phyloP scores from a whole-genome alignment of 345 rosid species.

The Brassica cretica region DNA sequence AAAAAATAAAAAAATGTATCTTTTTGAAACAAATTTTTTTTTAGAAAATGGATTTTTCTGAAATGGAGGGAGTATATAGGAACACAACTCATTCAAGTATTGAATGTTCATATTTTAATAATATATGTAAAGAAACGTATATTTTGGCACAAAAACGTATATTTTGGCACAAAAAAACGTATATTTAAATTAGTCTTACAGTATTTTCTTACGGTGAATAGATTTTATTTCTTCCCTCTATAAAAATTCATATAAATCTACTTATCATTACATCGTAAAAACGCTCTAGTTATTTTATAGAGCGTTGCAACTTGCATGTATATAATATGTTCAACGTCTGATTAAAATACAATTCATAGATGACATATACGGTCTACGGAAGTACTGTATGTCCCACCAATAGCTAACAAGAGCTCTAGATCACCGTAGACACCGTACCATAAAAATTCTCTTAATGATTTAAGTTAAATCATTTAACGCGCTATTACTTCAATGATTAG shows the following conservation, averaged over 20 bases:
- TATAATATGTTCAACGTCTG: conserved; percentile 3
- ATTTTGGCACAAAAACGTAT: too few species aligned
- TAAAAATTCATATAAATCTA: background rate
- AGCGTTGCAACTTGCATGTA: conserved; percentile 13
- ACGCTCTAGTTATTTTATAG: background rate
- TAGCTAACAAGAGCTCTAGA: conserved; percentile 18
- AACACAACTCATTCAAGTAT: background rate
- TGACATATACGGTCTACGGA: conserved; percentile 2
- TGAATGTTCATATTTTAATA: background rate
- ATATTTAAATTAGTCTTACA: too few species aligned
- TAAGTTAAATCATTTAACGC: conserved; percentile 8
- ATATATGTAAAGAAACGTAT: too few species aligned
- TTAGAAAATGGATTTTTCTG: too few species aligned
- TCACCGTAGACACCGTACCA: conserved; percentile 38
- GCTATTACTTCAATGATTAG: conserved; percentile 38
- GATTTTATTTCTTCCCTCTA: background rate
- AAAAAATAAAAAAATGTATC: too few species aligned
- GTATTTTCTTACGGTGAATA: background rate
- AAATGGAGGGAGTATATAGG: background rate
- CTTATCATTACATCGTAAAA: background rate
- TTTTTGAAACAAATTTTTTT: too few species aligned
- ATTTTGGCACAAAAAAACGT: too few species aligned
- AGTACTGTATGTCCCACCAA: conserved; percentile 31
- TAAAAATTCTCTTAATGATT: conserved; percentile 16
- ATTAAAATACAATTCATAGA: conserved; percentile 10